These are phyloP conservation scores for Dioszegia crocea DNA, from an alignment of 768 basidiomycete genomes.

Conservation along the genomic window DNA sequence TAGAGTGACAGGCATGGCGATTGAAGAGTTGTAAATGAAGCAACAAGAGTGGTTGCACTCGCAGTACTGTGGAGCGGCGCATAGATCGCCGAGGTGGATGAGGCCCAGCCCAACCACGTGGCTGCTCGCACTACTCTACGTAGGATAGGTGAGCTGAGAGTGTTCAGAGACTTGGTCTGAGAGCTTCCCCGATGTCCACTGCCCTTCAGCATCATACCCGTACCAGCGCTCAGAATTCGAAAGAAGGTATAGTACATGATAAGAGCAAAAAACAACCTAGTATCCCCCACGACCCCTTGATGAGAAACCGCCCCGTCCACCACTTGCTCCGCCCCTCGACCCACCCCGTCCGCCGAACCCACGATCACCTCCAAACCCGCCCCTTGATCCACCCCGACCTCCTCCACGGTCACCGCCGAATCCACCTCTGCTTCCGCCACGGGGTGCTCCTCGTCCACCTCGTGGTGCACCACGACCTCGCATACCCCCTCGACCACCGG, in stretches of 20 bases:
- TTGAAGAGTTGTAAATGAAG: neutral
- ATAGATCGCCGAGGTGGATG: no score
- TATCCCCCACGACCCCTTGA: slow-evolving; percentile 25
- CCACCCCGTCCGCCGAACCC: slow-evolving; percentile 44
- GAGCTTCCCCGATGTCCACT: no score
- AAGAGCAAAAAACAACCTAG: slow-evolving; percentile 15
- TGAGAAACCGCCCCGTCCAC: slow-evolving; percentile 29
- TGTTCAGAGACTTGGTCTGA: no score
- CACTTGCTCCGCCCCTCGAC: slow-evolving; percentile 35
- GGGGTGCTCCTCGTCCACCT: slow-evolving; percentile 10
- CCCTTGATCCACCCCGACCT: slow-evolving; percentile 50
- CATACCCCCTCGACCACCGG: slow-evolving; percentile 10
- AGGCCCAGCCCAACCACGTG: no score
- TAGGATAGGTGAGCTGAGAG: no score
- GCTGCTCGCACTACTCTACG: no score
- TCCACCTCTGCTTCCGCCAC: slow-evolving; percentile 19
- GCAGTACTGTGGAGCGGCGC: no score
- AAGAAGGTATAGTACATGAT: neutral
- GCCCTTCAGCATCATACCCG: no score
- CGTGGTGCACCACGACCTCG: slow-evolving; percentile 28
- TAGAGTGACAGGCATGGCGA: slow-evolving; percentile 40
- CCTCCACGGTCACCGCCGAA: slow-evolving; percentile 49
- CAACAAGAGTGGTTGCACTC: neutral
- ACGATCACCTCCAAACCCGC: slow-evolving; percentile 40
- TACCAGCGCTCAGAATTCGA: slow-evolving; percentile 17